phyloP scores from a whole-genome alignment of 192 early-diverging fungal genomes.

The Coemansia reversa region DNA sequence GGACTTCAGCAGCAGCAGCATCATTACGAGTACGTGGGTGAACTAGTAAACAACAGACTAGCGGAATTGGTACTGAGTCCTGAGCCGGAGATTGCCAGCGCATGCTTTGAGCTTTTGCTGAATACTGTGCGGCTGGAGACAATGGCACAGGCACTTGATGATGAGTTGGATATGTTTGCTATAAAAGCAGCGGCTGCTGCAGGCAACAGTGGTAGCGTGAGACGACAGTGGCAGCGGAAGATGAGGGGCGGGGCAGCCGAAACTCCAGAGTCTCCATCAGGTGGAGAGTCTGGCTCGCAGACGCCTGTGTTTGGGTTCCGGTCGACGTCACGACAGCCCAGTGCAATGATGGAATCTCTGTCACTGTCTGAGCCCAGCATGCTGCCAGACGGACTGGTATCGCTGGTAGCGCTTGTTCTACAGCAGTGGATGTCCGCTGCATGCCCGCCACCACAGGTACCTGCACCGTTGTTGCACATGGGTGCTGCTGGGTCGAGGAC shows the following conservation, averaged over 20 bases:
- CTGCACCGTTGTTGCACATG: conserved; percentile 6
- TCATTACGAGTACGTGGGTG: conserved; percentile 20
- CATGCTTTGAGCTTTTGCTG: conserved; percentile 45
- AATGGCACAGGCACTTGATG: conserved; percentile 43
- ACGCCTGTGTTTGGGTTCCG: conserved; percentile 38
- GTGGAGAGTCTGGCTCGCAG: conserved; percentile 40
- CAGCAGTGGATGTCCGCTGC: conserved; percentile 49
- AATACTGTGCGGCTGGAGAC: conserved; percentile 48
- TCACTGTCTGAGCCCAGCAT: conserved; percentile 30
- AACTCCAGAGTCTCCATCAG: conserved; percentile 10
- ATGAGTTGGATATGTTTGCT: conserved; percentile 35
- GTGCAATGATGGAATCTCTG: neutral
- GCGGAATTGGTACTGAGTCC: conserved; percentile 42
- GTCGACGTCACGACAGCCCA: conserved; percentile 8
- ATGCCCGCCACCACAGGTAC: conserved; percentile 10
- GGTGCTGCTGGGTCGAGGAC: neutral
- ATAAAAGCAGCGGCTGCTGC: neutral
- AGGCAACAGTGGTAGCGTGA: neutral
- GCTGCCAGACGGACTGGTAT: conserved; percentile 42
- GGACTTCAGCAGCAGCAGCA: neutral
- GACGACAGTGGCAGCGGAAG: conserved; percentile 10
- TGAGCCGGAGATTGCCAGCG: conserved; percentile 34
- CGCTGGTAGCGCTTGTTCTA: conserved; percentile 39
- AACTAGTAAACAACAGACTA: conserved; percentile 30
- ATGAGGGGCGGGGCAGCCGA: neutral